Base-by-base conservation (phyloP, 371 early-diverging fungal genomes). In the Mortierella sp. region DNA sequence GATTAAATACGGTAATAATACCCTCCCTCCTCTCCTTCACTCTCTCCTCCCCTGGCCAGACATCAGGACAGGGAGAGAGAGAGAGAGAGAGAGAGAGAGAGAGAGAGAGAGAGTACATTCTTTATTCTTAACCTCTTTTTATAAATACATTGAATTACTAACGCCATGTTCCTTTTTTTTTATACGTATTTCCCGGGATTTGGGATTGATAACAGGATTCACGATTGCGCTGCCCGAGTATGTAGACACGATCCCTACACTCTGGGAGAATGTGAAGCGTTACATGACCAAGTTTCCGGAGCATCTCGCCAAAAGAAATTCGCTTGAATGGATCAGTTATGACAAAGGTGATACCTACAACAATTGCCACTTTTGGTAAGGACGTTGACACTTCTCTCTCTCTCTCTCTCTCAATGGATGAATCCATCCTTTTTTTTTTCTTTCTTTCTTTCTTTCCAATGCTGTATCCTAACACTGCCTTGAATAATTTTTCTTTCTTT, bases 291-390 rank as follows among this genome's bases (percentile, higher is more conserved):
- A 83, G 26, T 75, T 91, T 68, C 73, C 85, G 37, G 64, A 88
- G 19, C 73, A 86, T 52, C 70, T 89, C 26, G 81, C 84, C 28
- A 72, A 79, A 26, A 53, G 71, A 53, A 84, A 86, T 47, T 82
- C 82, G 12, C 83, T 82, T 63, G 80, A 84, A 65, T 86, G 84
- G 86, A 81, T 88, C 66, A 77, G 82, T 21, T 85, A 89, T 66
- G 82, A 82, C 30, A 75, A 86, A 21, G 85, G 87, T 43, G 79
- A 79, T 60, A 82, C 82, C 6, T 90, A 86, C 66, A 90, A 90
- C 60, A 84, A 88, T n/a, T 95, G 95, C 77, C 95, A 96, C 73
- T 94, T 95, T 66, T 96, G 97, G 96, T 88, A 19, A 51, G 29
- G n/a, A n/a, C n/a, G 37, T 37, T 37, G 37, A 3, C 37, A 5